Evolutionary conservation across 2,329 filamentous ascomycete genomes (phyloP).

Genomic region (Aaosphaeria pasadenensis): DNA sequence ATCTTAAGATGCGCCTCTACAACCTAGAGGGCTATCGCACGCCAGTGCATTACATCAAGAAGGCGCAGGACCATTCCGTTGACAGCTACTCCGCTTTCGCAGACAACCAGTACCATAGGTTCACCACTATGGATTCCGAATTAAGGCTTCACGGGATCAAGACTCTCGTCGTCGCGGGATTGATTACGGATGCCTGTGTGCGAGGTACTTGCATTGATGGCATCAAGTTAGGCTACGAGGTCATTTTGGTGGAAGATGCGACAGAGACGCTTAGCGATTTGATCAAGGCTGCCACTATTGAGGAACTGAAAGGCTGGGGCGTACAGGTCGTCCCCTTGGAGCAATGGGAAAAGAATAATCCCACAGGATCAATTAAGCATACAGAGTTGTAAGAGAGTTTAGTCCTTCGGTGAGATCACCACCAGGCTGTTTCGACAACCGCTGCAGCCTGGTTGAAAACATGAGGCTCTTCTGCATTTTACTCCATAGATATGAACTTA

Average conservation of each 20-base stretch:
- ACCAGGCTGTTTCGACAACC: too few relatives aligned
- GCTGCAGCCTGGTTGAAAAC: too few relatives aligned
- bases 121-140: conserved; percentile 16
- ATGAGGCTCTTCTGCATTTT: too few relatives aligned
- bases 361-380: too few relatives aligned
- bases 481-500: too few relatives aligned
- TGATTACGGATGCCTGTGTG: conserved; percentile 19
- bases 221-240: conserved; percentile 19
- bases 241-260: conserved; percentile 19
- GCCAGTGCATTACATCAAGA: conserved; percentile 21
- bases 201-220: conserved; percentile 19
- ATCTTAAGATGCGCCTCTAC: conserved; percentile 15
- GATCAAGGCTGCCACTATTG: conserved; percentile 12
- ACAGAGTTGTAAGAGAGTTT: too few relatives aligned
- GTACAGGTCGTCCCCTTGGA: background rate
- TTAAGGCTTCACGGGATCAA: conserved; percentile 14
- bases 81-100: conserved; percentile 22
- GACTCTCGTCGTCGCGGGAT: conserved; percentile 15
- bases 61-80: conserved; percentile 18
- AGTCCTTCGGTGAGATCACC: too few relatives aligned
- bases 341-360: too few relatives aligned
- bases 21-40: conserved; percentile 16
- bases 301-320: conserved; percentile 16
- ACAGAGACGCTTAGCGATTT: conserved; percentile 15
- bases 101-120: conserved; percentile 22